These are phyloP conservation scores for Telopea speciosissima DNA, from an alignment of 177 flowering plant genomes.

Conservation along the genomic window DNA sequence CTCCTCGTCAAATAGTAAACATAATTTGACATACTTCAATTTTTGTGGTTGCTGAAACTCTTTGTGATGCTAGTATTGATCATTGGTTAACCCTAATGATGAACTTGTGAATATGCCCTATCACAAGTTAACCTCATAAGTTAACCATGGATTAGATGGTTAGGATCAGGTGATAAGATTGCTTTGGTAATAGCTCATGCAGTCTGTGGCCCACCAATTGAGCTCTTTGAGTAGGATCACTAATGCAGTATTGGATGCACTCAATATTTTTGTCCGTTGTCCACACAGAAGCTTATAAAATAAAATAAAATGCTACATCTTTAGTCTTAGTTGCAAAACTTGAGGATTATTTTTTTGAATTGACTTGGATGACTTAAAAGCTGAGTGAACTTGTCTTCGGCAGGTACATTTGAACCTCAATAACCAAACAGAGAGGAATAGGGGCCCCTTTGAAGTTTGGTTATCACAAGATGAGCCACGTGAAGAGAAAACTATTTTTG, in stretches of 20 bases:
- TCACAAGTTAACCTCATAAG: background rate
- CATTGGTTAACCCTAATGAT: too few relatives aligned
- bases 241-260: background rate
- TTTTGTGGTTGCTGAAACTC: too few relatives aligned
- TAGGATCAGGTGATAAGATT: background rate
- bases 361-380: background rate
- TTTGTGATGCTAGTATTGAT: too few relatives aligned
- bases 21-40: too few relatives aligned
- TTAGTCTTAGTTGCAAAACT: background rate
- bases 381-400: slow-evolving; percentile 2
- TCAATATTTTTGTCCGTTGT: background rate
- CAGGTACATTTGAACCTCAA: slow-evolving; percentile 65
- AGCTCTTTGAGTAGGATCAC: background rate
- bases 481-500: slow-evolving; percentile 60
- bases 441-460: slow-evolving; percentile 86
- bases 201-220: background rate
- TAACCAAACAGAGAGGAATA: slow-evolving; percentile 62
- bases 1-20: too few relatives aligned
- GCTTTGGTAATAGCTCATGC: background rate
- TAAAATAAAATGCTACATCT: background rate
- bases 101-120: background rate
- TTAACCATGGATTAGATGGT: too few relatives aligned
- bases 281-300: background rate
- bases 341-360: background rate
- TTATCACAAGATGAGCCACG: slow-evolving; percentile 39